Conservation (phyloP, 345 rosid species). For the Geranium rotundifolium region DNA sequence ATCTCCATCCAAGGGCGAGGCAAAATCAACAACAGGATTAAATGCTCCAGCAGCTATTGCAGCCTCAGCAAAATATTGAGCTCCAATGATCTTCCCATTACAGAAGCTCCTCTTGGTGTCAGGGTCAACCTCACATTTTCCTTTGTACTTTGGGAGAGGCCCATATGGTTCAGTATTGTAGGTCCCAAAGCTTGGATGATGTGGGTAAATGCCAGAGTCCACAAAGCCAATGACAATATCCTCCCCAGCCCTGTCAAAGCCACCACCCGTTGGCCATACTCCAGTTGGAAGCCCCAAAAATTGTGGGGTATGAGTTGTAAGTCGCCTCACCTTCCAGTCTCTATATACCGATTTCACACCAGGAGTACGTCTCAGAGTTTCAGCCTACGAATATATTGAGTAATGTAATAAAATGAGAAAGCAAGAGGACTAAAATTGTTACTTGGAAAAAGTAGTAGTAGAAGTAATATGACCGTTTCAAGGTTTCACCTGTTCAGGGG, state of each 20-base stretch:
- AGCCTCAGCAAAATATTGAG: conserved; percentile 97
- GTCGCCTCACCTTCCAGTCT: conserved; percentile 95
- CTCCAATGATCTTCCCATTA: conserved; percentile 93
- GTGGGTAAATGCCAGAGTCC: conserved; percentile 90
- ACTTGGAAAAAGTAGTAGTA: conserved; percentile 3
- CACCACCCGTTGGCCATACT: conserved; percentile 99
- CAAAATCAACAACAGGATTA: conserved; percentile 76
- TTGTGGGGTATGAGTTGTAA: conserved; percentile 94
- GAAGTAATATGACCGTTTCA: not conserved
- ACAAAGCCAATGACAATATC: conserved; percentile 88
- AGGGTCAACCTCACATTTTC: conserved; percentile 87
- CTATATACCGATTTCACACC: conserved; percentile 79
- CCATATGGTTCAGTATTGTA: conserved; percentile 61
- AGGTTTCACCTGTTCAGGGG: conserved; percentile 80
- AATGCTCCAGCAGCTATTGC: conserved; percentile 90
- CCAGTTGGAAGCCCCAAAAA: conserved; percentile 95
- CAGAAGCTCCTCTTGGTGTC: conserved; percentile 57
- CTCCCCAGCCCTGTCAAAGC: conserved; percentile 90
- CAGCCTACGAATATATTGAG: conserved; percentile 75
- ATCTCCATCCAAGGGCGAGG: conserved; percentile 98
- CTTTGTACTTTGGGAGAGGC: conserved; percentile 75
- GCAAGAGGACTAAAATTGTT: conserved; percentile 6
- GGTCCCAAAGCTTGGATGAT: conserved; percentile 83
- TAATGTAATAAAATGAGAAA: conserved; percentile 21
- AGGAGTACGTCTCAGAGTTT: conserved; percentile 59